These are phyloP conservation scores for Solanum raphanifolium DNA, from an alignment of 257 asterid genomes.

Conservation along the genomic window DNA sequence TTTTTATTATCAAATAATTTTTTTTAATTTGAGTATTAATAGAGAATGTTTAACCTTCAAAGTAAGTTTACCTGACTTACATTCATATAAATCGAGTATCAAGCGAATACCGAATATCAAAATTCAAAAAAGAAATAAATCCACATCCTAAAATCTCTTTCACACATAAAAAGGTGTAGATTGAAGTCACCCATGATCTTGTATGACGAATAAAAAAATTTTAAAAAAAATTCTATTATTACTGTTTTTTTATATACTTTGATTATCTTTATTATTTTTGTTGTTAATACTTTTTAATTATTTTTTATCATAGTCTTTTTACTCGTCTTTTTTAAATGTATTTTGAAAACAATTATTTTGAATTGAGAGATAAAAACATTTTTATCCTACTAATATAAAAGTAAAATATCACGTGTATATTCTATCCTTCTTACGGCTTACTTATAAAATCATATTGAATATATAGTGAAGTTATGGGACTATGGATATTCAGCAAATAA, in stretches of 20 bases:
- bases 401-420: neutral
- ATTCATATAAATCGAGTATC: too few species aligned
- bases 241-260: neutral
- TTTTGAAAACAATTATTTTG: neutral
- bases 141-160: neutral
- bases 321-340: neutral
- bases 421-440: rapidly evolving
- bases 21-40: neutral
- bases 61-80: neutral
- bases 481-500: neutral
- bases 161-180: too few species aligned
- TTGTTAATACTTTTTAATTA: neutral
- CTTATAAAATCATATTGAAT: neutral
- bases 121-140: neutral
- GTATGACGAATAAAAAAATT: too few species aligned
- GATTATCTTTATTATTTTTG: neutral
- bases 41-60: neutral
- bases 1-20: rapidly evolving
- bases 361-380: neutral
- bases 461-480: neutral
- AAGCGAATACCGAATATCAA: rapidly evolving
- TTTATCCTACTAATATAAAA: neutral
- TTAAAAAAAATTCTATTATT: too few species aligned
- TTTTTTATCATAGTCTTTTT: neutral
- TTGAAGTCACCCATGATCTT: too few species aligned